Evolutionary conservation across 768 basidiomycete genomes (phyloP), one percentile per base, ranked within the genome.

Genomic region (Rhodotorula sphaerocarpa): DNA sequence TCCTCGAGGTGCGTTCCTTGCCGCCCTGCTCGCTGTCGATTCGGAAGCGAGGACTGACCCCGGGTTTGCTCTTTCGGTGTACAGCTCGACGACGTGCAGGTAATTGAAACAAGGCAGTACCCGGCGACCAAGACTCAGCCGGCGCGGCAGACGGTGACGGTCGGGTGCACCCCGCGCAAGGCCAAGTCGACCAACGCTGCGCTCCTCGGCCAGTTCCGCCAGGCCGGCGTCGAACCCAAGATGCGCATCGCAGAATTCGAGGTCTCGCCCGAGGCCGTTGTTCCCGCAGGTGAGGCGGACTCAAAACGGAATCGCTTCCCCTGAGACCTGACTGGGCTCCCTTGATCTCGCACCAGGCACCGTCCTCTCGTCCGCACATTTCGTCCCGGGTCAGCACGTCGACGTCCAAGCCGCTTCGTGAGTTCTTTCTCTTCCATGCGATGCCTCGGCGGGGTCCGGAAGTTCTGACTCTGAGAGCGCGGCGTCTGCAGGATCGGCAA

Each of bases 351-450:
- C 36, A 9, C 36, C 65, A 92, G 90, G 93, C 34, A 91, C 92
- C 1, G 86, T 84, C 18, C 73, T 99, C 43, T 90, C 87, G 50
- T 90, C 91, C 0, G 80, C 87, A 46, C 95, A 99, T 75, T 97
- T 93, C 71, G 95, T 97, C 12, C 95, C 95, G 0, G 95, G 95
- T 0, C 95, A 99, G 74, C 90, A 80, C 73, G 89, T 97, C 18
- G 93, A 97, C 75, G 87, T 91, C 10, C 80, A 87, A 65, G 87
- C 87, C 11, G 87, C 86, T 68, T 89, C 88, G 93, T 97, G 72
- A 70, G 88, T 82, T 30, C n/a, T n/a, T 31, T 36, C 41, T 28
- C 3, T 44, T 46, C 14, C 7, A 14, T 47, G 5, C 14, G 11
- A 28, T 10, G 14, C 4, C 20, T 3, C 14, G 11, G n/a, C 42